A percentile compares a stretch with the other conserved stretches of the same genome.
These are phyloP conservation scores for Naganishia antarctica DNA, from an alignment of 768 basidiomycete genomes.

Conservation along the genomic window DNA sequence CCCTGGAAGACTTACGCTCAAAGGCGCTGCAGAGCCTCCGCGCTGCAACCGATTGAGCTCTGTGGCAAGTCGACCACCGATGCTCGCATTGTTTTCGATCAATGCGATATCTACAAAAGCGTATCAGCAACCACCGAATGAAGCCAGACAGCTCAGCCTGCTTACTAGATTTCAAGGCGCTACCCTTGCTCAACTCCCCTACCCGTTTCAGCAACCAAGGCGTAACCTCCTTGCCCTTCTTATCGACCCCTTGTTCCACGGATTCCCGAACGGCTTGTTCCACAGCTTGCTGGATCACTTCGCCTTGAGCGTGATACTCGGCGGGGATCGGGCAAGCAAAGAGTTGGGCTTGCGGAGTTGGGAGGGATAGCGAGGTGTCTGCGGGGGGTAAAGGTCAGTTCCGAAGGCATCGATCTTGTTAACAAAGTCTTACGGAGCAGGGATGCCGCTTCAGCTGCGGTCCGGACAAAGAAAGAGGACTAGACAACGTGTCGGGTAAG, in stretches of 20 bases:
- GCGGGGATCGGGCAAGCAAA: constrained; percentile 87
- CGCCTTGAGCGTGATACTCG: constrained; percentile 64
- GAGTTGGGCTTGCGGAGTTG: constrained; percentile 65
- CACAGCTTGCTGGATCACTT: constrained; percentile 67
- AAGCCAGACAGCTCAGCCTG: constrained; percentile 11
- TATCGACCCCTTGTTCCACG: constrained; percentile 70
- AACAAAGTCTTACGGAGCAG: constrained; percentile 60
- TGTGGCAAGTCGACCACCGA: constrained; percentile 55
- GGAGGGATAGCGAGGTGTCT: constrained; percentile 70
- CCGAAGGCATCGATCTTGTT: background rate
- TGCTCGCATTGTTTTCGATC: constrained; percentile 76
- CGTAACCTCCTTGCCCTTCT: constrained; percentile 81
- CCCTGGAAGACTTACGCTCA: constrained; percentile 9
- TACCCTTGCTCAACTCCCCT: constrained; percentile 69
- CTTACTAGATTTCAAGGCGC: constrained; percentile 68
- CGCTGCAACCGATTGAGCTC: constrained; percentile 25
- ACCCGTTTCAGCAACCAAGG: constrained; percentile 88
- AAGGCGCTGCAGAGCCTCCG: background rate
- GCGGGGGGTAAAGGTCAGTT: constrained; percentile 4
- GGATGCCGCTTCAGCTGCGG: constrained; percentile 58
- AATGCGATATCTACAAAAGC: constrained; percentile 68
- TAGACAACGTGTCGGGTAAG: background rate
- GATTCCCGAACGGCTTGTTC: constrained; percentile 81
- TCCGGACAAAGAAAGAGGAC: constrained; percentile 22
- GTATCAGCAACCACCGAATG: constrained; percentile 6